These are phyloP conservation scores for Colletotrichum zoysiae DNA, from an alignment of 2,329 filamentous ascomycete genomes.

Conservation along the genomic window DNA sequence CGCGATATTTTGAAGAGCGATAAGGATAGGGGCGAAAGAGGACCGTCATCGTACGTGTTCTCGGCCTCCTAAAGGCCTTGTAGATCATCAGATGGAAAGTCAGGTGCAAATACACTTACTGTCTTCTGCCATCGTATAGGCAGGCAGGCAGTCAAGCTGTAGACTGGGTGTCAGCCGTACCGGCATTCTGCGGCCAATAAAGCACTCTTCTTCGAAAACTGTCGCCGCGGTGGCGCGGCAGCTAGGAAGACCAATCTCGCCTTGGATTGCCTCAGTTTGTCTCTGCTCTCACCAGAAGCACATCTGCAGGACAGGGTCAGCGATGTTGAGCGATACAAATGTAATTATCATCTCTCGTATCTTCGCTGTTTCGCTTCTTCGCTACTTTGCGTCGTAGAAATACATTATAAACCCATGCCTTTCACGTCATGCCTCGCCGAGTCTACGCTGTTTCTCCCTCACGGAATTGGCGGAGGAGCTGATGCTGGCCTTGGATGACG, in stretches of 20 bases:
- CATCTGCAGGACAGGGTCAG: too few species aligned
- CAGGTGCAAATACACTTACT: background rate
- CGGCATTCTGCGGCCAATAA: background rate
- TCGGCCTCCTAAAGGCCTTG: background rate
- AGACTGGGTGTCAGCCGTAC: background rate
- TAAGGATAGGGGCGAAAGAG: constrained; percentile 9
- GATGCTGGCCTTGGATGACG: constrained; percentile 37
- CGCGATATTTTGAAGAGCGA: background rate
- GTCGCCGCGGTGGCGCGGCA: background rate
- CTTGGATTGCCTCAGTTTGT: background rate
- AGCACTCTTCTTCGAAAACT: background rate
- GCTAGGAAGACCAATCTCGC: background rate
- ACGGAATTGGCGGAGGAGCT: constrained; percentile 31
- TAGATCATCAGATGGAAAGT: too few species aligned
- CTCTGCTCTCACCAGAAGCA: background rate
- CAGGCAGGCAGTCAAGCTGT: background rate
- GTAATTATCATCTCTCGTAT: constrained; percentile 34
- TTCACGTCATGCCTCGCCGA: constrained; percentile 32
- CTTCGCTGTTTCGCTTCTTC: constrained; percentile 34
- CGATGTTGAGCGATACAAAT: background rate
- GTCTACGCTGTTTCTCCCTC: constrained; percentile 35
- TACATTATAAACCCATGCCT: constrained; percentile 20
- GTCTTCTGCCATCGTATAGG: background rate
- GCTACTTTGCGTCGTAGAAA: constrained; percentile 19
- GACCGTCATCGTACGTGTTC: background rate